Evolutionary conservation across 2,329 filamentous ascomycete genomes (phyloP).

Genomic region (Sporothrix protearum): DNA sequence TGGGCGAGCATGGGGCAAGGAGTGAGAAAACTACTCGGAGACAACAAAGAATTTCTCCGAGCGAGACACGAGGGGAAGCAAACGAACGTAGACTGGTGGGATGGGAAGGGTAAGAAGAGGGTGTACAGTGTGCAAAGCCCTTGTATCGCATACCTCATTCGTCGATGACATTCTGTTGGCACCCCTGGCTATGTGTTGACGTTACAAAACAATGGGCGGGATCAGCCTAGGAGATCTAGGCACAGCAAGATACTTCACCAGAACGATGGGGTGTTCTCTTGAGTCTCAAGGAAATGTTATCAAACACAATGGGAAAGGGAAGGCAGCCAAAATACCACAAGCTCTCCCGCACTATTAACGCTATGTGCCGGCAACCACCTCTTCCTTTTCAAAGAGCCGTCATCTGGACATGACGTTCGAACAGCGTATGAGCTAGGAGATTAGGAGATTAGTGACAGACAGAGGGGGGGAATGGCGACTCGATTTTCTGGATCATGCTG

Average conservation of each 20-base stretch:
- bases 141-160: neutral
- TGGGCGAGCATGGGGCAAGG: neutral
- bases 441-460: neutral
- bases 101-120: neutral
- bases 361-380: neutral
- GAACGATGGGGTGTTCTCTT: neutral
- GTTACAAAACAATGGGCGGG: constrained; percentile 4
- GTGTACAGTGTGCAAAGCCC: neutral
- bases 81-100: neutral
- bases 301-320: neutral
- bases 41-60: neutral
- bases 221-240: neutral
- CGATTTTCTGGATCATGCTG: neutral
- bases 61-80: neutral
- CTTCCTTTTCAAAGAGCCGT: neutral
- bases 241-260: neutral
- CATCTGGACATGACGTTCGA: neutral
- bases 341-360: neutral
- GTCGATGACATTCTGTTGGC: neutral
- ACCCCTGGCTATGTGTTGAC: neutral
- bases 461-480: neutral
- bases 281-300: neutral
- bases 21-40: neutral
- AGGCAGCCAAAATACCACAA: neutral
- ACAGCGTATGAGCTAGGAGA: neutral